Evolutionary conservation across 2,329 filamentous ascomycete species (phyloP).

Genomic region (Diaporthe velutina): DNA sequence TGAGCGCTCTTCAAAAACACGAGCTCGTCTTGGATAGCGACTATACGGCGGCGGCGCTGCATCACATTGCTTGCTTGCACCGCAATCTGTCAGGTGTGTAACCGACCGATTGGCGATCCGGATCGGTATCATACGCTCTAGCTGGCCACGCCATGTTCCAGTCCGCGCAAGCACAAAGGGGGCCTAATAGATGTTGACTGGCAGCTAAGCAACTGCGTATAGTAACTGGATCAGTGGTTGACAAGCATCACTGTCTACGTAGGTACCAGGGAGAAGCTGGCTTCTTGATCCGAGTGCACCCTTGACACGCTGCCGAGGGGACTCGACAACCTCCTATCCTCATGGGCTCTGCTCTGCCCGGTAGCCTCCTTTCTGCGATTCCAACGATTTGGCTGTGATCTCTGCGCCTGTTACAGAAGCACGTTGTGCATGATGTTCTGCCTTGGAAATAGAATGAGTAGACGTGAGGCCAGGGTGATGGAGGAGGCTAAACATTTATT

Average conservation of each 20-base stretch:
- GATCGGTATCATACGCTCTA: neutral
- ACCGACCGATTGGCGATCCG: neutral
- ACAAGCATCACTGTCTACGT: neutral
- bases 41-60: neutral
- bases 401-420: conserved; percentile 18
- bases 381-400: neutral
- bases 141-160: conserved; percentile 6
- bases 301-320: neutral
- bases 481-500: conserved; percentile 3
- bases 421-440: conserved; percentile 18
- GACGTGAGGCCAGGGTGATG: conserved; percentile 1
- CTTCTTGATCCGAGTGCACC: neutral
- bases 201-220: neutral
- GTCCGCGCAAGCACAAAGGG: conserved; percentile 4
- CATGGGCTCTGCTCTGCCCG: neutral
- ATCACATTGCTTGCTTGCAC: neutral
- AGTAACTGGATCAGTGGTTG: neutral
- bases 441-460: conserved; percentile 29
- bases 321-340: neutral
- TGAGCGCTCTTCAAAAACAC: neutral
- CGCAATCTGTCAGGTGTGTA: neutral
- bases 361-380: neutral
- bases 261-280: neutral
- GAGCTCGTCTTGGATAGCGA: neutral
- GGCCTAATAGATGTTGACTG: neutral